Percentiles rank a stretch among this genome's conserved stretches.
These are phyloP conservation scores for Schizosaccharomyces pombe DNA, from an alignment of 805 yeast species.

Conservation along the genomic window DNA sequence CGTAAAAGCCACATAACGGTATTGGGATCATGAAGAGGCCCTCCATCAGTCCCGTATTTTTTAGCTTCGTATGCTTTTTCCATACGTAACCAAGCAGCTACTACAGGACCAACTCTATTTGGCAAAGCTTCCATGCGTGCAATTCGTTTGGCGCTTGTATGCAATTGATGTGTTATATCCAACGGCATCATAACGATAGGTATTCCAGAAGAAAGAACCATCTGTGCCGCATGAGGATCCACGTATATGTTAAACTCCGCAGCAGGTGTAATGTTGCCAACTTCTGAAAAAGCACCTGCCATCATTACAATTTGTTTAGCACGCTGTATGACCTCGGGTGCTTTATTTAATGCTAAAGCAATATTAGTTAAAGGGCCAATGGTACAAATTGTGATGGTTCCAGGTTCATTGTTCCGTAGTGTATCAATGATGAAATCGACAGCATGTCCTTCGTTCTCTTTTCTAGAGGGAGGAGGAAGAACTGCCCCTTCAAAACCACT, in stretches of 20 bases:
- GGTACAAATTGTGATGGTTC: constrained; percentile 18
- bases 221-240: constrained; percentile 21
- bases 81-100: constrained; percentile 12
- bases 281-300: constrained; percentile 19
- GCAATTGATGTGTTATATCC: constrained; percentile 37
- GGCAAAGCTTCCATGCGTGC: constrained; percentile 13
- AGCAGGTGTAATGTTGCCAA: constrained; percentile 20
- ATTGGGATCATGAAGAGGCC: constrained; percentile 8
- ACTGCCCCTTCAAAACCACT: constrained; percentile 56
- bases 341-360: constrained; percentile 20
- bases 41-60: constrained; percentile 6
- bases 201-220: constrained; percentile 18
- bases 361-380: constrained; percentile 21
- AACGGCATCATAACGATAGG: constrained; percentile 34
- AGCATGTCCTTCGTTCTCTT: constrained; percentile 13
- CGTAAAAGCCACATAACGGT: neutral
- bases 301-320: constrained; percentile 16
- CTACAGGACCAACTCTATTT: constrained; percentile 18
- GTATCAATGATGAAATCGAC: constrained; percentile 15
- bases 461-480: constrained; percentile 28
- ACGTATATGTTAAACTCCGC: constrained; percentile 23
- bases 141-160: constrained; percentile 13
- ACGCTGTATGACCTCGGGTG: constrained; percentile 17
- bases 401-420: constrained; percentile 16
- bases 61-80: constrained; percentile 7